Conservation (phyloP, 2,329 filamentous ascomycete species). For the Phialocephala subalpina region DNA sequence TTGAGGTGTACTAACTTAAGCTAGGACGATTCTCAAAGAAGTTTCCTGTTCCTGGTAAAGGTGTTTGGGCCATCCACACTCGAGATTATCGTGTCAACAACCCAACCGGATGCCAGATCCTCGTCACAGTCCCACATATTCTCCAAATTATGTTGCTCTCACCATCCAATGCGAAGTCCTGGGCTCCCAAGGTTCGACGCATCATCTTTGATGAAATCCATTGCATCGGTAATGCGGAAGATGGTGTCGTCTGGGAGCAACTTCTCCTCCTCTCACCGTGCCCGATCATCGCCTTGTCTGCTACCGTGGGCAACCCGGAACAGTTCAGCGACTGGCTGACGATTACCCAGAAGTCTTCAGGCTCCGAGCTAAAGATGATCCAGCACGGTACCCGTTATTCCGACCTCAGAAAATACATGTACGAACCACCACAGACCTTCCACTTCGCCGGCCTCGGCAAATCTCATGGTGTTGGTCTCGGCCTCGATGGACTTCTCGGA, state of each 20-base stretch:
- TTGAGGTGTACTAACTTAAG: conserved; percentile 14
- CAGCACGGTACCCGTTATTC: conserved; percentile 76
- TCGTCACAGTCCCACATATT: conserved; percentile 81
- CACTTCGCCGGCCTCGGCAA: conserved; percentile 45
- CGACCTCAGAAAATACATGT: conserved; percentile 79
- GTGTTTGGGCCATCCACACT: conserved; percentile 82
- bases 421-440: conserved; percentile 57
- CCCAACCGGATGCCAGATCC: conserved; percentile 73
- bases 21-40: conserved; percentile 69
- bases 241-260: conserved; percentile 82
- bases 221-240: conserved; percentile 78
- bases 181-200: conserved; percentile 72
- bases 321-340: conserved; percentile 75
- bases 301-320: conserved; percentile 78
- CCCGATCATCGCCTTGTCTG: conserved; percentile 81
- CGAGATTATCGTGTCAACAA: conserved; percentile 80
- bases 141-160: conserved; percentile 80
- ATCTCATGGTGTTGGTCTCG: conserved; percentile 49
- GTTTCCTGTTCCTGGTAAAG: conserved; percentile 63
- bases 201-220: conserved; percentile 89
- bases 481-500: conserved; percentile 50
- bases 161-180: conserved; percentile 69
- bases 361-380: conserved; percentile 71
- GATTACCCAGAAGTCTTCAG: conserved; percentile 68
- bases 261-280: conserved; percentile 77